Conservation (phyloP, 768 basidiomycete genomes). For the Leccinum incarnatum region DNA sequence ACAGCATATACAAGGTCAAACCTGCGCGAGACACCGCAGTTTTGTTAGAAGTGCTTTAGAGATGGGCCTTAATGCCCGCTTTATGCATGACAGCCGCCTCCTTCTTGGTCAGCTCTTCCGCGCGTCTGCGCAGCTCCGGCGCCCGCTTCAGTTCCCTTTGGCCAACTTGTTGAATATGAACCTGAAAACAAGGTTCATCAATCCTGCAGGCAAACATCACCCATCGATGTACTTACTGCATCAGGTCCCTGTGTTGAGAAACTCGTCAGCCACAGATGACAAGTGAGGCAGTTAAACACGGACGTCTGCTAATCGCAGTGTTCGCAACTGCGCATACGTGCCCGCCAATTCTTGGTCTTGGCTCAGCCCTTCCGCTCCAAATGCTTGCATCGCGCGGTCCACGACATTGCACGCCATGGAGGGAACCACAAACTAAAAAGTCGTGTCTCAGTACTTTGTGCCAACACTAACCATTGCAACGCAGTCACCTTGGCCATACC, state of each 20-base stretch:
- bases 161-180: constrained; percentile 95
- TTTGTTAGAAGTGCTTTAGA: constrained; percentile 32
- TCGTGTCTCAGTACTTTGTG: background rate
- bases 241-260: constrained; percentile 62
- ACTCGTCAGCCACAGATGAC: constrained; percentile 1
- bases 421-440: constrained; percentile 85
- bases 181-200: constrained; percentile 41
- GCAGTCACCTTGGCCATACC: constrained; percentile 86
- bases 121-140: constrained; percentile 52
- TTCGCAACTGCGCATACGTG: constrained; percentile 78
- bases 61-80: constrained; percentile 56
- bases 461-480: background rate
- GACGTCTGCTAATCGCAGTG: constrained; percentile 85
- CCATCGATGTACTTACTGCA: constrained; percentile 46
- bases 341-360: constrained; percentile 84
- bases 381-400: constrained; percentile 94
- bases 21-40: background rate
- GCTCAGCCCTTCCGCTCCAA: constrained; percentile 93
- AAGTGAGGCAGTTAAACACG: constrained; percentile 24
- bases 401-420: constrained; percentile 84
- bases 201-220: background rate
- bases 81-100: constrained; percentile 60
- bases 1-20: background rate
- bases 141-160: constrained; percentile 83
- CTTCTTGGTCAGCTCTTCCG: constrained; percentile 54